Percentiles rank a stretch among this genome's conserved stretches.
These are phyloP conservation scores for Rhizopus sp. DNA, from an alignment of 371 early-diverging fungal species.

Conservation along the genomic window DNA sequence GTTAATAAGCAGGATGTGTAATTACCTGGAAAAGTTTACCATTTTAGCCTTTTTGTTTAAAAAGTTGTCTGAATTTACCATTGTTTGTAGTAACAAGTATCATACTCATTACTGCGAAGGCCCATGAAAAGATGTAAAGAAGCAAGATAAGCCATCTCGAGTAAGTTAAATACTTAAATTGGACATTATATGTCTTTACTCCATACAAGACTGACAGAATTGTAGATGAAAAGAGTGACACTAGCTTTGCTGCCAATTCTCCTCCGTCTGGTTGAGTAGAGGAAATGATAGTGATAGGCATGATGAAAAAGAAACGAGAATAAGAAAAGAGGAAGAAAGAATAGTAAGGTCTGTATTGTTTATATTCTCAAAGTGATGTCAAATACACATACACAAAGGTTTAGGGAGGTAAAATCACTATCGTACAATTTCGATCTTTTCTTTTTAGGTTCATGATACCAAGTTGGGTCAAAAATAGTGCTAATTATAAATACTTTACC, in stretches of 20 bases:
- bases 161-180: slow-evolving; percentile 26
- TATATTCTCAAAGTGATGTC: neutral
- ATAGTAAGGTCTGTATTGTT: neutral
- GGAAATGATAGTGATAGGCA: neutral
- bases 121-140: slow-evolving; percentile 27
- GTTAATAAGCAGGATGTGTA: slow-evolving; percentile 26
- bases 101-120: slow-evolving; percentile 15
- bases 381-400: neutral
- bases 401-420: too few species aligned
- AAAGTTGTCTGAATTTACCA: slow-evolving; percentile 6
- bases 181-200: slow-evolving; percentile 25
- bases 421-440: neutral
- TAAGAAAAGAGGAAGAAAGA: neutral
- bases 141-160: slow-evolving; percentile 23
- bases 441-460: too few species aligned
- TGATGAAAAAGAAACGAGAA: neutral
- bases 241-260: slow-evolving; percentile 25
- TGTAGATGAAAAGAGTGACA: slow-evolving; percentile 23
- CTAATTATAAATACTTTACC: too few species aligned
- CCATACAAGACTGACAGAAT: slow-evolving; percentile 24
- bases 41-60: neutral
- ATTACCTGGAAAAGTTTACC: slow-evolving; percentile 7
- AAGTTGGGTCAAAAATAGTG: too few species aligned
- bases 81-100: slow-evolving; percentile 28
- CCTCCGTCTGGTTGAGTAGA: slow-evolving; percentile 22